Evolutionary conservation across 2,329 filamentous ascomycete species (phyloP), one percentile per base, ranked within the genome.

Genomic region (Aspergillus intermedius): DNA sequence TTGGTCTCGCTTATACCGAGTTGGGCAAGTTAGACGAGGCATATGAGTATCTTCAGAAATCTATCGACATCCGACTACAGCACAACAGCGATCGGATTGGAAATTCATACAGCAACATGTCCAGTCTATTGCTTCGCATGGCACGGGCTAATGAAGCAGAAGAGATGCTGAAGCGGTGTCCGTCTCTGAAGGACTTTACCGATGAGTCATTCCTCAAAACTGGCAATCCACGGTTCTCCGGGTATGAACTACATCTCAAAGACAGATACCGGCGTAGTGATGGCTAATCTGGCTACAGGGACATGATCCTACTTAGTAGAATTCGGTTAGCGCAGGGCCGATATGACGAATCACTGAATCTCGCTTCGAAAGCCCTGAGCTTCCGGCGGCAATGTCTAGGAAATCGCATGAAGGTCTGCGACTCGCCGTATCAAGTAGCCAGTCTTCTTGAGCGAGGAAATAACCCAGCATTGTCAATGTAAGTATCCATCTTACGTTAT

Each of bases 71-170:
- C 41, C 55, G 66, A 19, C 54, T 63, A 12, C 44, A 53, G 17
- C 54, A 54, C 35, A 62, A 64, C 19, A 66, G 61, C 42, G 61
- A 63, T 47, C 49, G 64, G 22, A 64, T 70, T 42, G 66, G 64
- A 5, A 70, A 72, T 52, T 69, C 65, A 12, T 70, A 69, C 48
- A 69, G 65, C 53, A 70, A 69, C 49, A 69, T 62, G 58, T 30
- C 66, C 1, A 66, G 66, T 46, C 52, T 67, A 8, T 54, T 69
- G 6, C 57, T 70, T 4, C 55, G 63, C 17, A 66, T 67, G 65
- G 58, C 58, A 4, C 55, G 58, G 32, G 58, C 66, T 7, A 56
- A 70, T 49, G 63, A 68, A 40, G 64, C 68, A 6, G 62, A 71
- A 49, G 57, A 62, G 17, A 65, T 64, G 55, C 57, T 68, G 3